phyloP scores from a whole-genome alignment of 345 rosid species.

The Ricinus communis region DNA sequence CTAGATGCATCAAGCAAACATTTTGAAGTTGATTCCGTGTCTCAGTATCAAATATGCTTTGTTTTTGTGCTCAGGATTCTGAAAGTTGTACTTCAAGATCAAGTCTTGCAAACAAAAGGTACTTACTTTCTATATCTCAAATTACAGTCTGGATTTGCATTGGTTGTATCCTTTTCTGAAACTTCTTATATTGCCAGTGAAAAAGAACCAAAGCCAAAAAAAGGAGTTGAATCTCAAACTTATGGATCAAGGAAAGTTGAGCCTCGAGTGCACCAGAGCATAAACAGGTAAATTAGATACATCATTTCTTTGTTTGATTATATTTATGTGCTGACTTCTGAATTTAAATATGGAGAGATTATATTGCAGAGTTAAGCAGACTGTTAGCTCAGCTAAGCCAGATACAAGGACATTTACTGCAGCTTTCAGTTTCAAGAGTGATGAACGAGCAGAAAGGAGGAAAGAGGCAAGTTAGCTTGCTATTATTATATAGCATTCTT shows the following conservation, averaged over 20 bases:
- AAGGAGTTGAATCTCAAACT: slow-evolving; percentile 40
- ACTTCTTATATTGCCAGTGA: slow-evolving; percentile 40
- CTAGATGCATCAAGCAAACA: background rate
- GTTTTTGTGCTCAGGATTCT: slow-evolving; percentile 38
- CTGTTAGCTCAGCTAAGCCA: slow-evolving; percentile 39
- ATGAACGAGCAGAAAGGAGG: slow-evolving; percentile 75
- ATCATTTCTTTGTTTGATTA: slow-evolving; percentile 4
- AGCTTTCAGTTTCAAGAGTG: slow-evolving; percentile 57
- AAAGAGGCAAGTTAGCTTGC: slow-evolving; percentile 57
- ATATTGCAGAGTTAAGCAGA: slow-evolving; percentile 46
- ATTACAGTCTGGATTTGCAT: slow-evolving; percentile 9
- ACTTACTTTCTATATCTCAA: slow-evolving; percentile 19
- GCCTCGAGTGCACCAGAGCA: slow-evolving; percentile 35
- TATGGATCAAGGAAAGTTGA: slow-evolving; percentile 38
- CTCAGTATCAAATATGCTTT: slow-evolving; percentile 6
- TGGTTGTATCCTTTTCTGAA: slow-evolving; percentile 5
- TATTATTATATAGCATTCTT: background rate
- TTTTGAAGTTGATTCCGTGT: background rate
- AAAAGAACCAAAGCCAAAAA: slow-evolving; percentile 44
- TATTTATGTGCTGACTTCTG: background rate
- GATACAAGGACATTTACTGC: slow-evolving; percentile 39
- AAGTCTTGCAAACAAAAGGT: slow-evolving; percentile 52
- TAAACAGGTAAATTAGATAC: slow-evolving; percentile 44
- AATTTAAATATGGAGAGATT: slow-evolving; percentile 16
- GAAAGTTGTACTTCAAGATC: slow-evolving; percentile 36